Base-by-base conservation (phyloP, 169 alveolate genomes). In the Besnoitia besnoiti region DNA sequence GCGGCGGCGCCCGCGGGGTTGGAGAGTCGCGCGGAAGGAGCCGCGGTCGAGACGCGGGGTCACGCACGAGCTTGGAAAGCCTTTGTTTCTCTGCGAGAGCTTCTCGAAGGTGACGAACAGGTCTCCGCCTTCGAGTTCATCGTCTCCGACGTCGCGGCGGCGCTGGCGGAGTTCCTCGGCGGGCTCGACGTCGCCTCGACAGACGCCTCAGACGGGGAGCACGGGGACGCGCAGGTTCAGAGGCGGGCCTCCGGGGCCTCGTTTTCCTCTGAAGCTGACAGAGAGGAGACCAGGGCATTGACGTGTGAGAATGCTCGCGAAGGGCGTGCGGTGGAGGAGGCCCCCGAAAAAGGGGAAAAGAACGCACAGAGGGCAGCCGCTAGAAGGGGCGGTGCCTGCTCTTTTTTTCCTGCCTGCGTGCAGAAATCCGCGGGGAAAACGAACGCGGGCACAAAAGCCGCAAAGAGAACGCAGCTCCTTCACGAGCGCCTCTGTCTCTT, bases 81-180 rank as follows among this genome's bases (percentile, higher is more conserved):
- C 21, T 62, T 90, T 12, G 90, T 90, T 8, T 79, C 82, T 12
- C 84, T 90, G 75, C 47, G 93, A 35, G 49, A 79, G 79, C 89
- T 90, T 10, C 46, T 90, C 44, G 93, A 90, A 27, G 89, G 67
- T 16, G 80, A 76, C 10, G 67, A 50, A 47, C 73, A 50, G 37
- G 44, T 90, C 82, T 90, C 93, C 12, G 93, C 93, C 16, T 90
- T 84, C 82, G 93, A 90, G 50, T 47, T 90, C 62, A 90, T 90
- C 82, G 59, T 37, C 33, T 90, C 93, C 0, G 89, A 55, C 21
- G 76, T 90, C 30, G 90, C 93, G 39, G 82, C 73, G 10, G 93
- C 93, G 12, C 93, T 90, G 19, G 73, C 80, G 27, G 35, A 76
- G 12, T 90, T 73, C 80, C 82, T 90, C 47, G 82, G 82, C 39